Conservation (phyloP, 2,329 filamentous ascomycete genomes). For the Nigrograna mackinnonii region DNA sequence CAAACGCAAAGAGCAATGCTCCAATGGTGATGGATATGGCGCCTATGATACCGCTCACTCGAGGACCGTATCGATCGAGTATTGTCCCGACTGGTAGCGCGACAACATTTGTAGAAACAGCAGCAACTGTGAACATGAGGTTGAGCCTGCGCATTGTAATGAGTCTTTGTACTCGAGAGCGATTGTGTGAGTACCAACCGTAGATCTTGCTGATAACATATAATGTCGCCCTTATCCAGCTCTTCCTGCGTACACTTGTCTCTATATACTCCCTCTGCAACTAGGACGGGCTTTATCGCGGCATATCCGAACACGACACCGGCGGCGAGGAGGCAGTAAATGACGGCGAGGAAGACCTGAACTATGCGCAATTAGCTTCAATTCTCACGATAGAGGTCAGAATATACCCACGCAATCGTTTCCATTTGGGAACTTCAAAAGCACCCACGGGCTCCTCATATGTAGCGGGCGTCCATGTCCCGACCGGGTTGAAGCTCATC, state of each 20-base stretch:
- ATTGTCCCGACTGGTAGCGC: conserved; percentile 85
- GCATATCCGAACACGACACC: conserved; percentile 52
- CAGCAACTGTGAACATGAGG: conserved; percentile 90
- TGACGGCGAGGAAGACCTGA: conserved; percentile 69
- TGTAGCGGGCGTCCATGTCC: conserved; percentile 46
- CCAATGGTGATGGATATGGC: conserved; percentile 70
- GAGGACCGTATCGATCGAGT: conserved; percentile 80
- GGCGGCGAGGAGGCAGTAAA: conserved; percentile 77
- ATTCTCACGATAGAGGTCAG: neutral
- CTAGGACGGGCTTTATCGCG: conserved; percentile 44
- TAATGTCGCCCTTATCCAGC: conserved; percentile 31
- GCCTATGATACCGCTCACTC: conserved; percentile 73
- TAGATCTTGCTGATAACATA: conserved; percentile 45
- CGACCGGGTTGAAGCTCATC: conserved; percentile 54
- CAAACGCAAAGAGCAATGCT: conserved; percentile 73
- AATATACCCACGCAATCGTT: conserved; percentile 53
- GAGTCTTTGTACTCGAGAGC: neutral
- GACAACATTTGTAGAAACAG: conserved; percentile 84
- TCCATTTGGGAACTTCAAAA: conserved; percentile 59
- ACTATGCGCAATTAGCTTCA: conserved; percentile 48
- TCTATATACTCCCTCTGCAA: conserved; percentile 41
- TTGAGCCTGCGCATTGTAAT: conserved; percentile 70
- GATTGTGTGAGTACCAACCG: conserved; percentile 22
- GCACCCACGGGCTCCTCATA: conserved; percentile 50
- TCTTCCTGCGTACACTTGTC: conserved; percentile 40